A percentile compares a stretch with the other conserved stretches of the same genome.
These are phyloP conservation scores for Blastobotrys mokoenaii DNA, from an alignment of 805 yeast genomes.

Conservation along the genomic window DNA sequence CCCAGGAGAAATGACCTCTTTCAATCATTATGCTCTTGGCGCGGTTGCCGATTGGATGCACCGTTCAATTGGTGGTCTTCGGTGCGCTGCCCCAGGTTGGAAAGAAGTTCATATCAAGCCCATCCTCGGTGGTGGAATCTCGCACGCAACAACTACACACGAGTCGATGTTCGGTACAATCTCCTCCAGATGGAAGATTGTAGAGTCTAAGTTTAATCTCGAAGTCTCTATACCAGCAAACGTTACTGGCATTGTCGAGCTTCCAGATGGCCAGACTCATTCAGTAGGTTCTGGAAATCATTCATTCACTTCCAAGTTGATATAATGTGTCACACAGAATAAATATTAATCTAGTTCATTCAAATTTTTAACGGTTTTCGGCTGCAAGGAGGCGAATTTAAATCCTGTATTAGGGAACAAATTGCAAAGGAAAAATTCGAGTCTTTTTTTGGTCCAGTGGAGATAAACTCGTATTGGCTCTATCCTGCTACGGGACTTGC, in stretches of 20 bases:
- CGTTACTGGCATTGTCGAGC: constrained; percentile 1
- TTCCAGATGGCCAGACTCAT: constrained; percentile 3
- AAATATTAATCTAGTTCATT: no score
- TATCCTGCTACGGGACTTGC: no score
- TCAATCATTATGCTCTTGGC: constrained; percentile 24
- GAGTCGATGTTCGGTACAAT: constrained; percentile 4
- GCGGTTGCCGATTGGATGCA: constrained; percentile 20
- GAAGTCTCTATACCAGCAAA: constrained; percentile 4
- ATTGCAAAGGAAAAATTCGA: no score
- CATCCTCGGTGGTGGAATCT: constrained; percentile 4
- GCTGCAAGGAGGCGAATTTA: no score
- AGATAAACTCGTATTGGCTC: no score
- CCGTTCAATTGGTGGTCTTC: constrained; percentile 17
- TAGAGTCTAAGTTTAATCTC: neutral
- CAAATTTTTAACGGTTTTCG: no score
- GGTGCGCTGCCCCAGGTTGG: constrained; percentile 17
- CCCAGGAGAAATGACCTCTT: constrained; percentile 26
- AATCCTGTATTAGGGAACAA: no score
- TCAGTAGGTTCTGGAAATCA: constrained; percentile 3
- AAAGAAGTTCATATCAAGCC: constrained; percentile 12
- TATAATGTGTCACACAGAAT: no score
- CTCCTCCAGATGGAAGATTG: constrained; percentile 4
- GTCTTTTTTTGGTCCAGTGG: no score
- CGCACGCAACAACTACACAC: constrained; percentile 2
- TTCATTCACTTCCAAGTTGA: neutral